Evolutionary conservation across 768 basidiomycete species (phyloP).

Genomic region (Termitomyces sp.): DNA sequence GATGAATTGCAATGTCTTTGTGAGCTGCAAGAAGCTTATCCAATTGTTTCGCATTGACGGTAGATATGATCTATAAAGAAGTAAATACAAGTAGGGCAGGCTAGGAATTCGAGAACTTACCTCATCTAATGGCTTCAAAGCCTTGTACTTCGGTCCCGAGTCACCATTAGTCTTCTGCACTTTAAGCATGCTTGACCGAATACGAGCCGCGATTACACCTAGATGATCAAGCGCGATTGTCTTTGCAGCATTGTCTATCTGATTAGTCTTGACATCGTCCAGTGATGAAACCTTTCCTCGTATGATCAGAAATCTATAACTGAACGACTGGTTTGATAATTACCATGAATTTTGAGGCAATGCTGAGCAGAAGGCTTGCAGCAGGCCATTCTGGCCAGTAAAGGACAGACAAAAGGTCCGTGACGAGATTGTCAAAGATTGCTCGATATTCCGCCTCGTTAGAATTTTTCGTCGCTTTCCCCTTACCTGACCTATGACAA

Average conservation of each 20-base stretch:
- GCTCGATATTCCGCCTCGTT: slow-evolving; percentile 92
- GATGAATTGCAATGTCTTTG: slow-evolving; percentile 57
- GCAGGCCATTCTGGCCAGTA: slow-evolving; percentile 99
- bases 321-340: background rate
- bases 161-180: slow-evolving; percentile 29
- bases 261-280: slow-evolving; percentile 69
- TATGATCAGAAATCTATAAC: background rate
- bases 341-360: slow-evolving; percentile 86
- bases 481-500: slow-evolving; percentile 66
- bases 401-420: slow-evolving; percentile 80
- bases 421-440: slow-evolving; percentile 88
- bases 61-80: slow-evolving; percentile 43
- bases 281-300: slow-evolving; percentile 64
- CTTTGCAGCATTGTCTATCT: slow-evolving; percentile 81
- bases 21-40: slow-evolving; percentile 58
- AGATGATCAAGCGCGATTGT: slow-evolving; percentile 90
- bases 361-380: slow-evolving; percentile 71
- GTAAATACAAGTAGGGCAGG: background rate
- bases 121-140: slow-evolving; percentile 65
- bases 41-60: slow-evolving; percentile 43
- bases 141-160: slow-evolving; percentile 24
- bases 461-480: slow-evolving; percentile 82
- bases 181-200: slow-evolving; percentile 55
- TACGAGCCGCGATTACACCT: slow-evolving; percentile 83
- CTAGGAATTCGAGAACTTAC: slow-evolving; percentile 28